Evolutionary conservation across 1,284 basidiomycete genomes (phyloP), one percentile per base, ranked within the genome.

Genomic region (Phellopilus nigrolimitatus): DNA sequence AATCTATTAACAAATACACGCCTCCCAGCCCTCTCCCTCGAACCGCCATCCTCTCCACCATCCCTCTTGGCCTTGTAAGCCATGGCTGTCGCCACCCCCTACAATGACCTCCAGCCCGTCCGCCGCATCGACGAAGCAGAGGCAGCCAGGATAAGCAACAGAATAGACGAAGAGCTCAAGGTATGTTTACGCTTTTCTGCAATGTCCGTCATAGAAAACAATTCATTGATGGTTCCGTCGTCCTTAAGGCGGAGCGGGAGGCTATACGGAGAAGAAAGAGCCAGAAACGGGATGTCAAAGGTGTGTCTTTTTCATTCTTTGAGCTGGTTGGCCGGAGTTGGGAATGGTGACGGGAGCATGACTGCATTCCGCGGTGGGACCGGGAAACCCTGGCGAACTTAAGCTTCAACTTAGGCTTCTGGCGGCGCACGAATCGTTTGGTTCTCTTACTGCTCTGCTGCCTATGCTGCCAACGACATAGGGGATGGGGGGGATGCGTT

Each of bases 91-190:
- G 54, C 54, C 31, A 48, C 49, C 9, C 39, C 54, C 17, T 56
- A 56, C 40, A 52, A 37, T 46, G 54, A 56, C 38, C 46, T 50
- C 19, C 54, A 56, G 41, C 49, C 49, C 31, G 55, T 53, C 17
- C 57, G 59, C 30, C 47, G 54, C 36, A 44, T 63, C 39, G 70
- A 73, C 39, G 70, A 76, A 22, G 73, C 73, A 41, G 72, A 77
- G 47, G 78, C 82, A 3, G 61, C 69, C 31, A 72, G 72, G 46
- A 70, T 77, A 56, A 84, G 79, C 69, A 75, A 76, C 60, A 68
- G 70, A 60, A 88, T 88, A 61, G 86, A 88, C 64, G 82, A 86
- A 51, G 80, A 84, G 45, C 69, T 88, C 60, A 79, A 71, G 69
- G 84, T 84, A 51, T 21, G 48, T 74, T 64, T 45, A 54, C 40